A percentile compares a stretch with the other conserved stretches of the same genome.
These are phyloP conservation scores for Naganishia albida DNA, from an alignment of 1,284 basidiomycete species.

Conservation along the genomic window DNA sequence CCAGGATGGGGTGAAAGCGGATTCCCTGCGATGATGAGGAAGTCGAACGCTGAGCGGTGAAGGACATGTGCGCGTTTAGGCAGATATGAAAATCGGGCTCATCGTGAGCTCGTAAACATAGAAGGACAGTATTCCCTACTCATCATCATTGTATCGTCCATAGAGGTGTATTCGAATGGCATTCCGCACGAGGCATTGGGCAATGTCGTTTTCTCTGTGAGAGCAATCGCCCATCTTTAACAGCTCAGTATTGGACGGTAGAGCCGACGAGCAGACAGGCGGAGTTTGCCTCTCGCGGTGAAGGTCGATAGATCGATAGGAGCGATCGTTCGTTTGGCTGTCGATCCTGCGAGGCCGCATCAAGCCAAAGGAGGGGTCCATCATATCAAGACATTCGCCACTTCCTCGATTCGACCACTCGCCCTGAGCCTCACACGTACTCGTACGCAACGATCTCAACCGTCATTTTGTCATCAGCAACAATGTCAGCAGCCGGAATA, in stretches of 20 bases:
- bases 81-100: not conserved
- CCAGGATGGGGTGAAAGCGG: slow-evolving; percentile 29
- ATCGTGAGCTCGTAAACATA: not conserved
- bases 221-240: too few species aligned
- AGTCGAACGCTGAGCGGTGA: slow-evolving; percentile 1
- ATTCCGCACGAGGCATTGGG: not conserved
- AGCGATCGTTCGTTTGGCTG: not conserved
- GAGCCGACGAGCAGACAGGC: too few species aligned
- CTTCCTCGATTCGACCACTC: not conserved
- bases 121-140: not conserved
- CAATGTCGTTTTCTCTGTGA: too few species aligned
- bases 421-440: not conserved
- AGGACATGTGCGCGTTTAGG: not conserved
- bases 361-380: not conserved
- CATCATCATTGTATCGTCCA: not conserved
- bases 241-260: too few species aligned
- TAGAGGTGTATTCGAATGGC: not conserved
- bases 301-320: not conserved
- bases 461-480: not conserved
- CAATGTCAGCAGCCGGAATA: not conserved
- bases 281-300: too few species aligned
- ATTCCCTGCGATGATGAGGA: slow-evolving; percentile 31
- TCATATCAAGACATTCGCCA: not conserved
- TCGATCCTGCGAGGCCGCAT: not conserved
- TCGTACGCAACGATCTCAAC: not conserved